Evolutionary conservation across 352 stramenopile species (phyloP).

Genomic region (Pythium phragmiticola): DNA sequence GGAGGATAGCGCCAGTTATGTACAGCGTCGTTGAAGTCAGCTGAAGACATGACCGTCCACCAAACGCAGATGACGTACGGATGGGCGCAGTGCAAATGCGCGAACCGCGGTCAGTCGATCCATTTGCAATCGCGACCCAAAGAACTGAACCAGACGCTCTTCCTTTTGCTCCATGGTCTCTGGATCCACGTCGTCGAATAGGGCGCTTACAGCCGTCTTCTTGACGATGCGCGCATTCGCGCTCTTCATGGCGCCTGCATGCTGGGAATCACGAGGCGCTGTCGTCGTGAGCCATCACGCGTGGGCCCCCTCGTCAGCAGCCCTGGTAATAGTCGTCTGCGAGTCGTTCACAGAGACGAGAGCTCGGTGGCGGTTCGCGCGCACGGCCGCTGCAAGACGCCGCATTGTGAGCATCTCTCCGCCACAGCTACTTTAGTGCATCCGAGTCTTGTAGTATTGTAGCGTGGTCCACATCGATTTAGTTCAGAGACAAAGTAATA

Average conservation of each 20-base stretch:
- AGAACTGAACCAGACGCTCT: background rate
- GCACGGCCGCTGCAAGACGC: background rate
- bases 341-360: background rate
- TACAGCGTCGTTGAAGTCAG: too few species aligned
- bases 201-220: background rate
- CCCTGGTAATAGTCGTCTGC: too few species aligned
- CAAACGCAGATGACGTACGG: background rate
- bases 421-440: too few species aligned
- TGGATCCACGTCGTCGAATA: background rate
- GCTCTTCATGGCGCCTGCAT: background rate
- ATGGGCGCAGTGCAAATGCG: background rate
- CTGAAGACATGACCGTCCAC: too few species aligned
- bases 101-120: background rate
- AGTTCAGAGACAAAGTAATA: too few species aligned
- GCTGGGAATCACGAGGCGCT: background rate
- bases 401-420: too few species aligned
- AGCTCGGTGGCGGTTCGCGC: background rate
- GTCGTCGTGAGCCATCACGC: background rate
- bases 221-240: constrained; percentile 5
- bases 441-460: too few species aligned
- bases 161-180: background rate
- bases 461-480: too few species aligned
- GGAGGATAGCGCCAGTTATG: constrained; percentile 9
- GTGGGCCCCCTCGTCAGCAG: background rate
- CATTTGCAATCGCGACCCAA: background rate